phyloP scores from a whole-genome alignment of 345 rosid genomes.

The Linum tenue region DNA sequence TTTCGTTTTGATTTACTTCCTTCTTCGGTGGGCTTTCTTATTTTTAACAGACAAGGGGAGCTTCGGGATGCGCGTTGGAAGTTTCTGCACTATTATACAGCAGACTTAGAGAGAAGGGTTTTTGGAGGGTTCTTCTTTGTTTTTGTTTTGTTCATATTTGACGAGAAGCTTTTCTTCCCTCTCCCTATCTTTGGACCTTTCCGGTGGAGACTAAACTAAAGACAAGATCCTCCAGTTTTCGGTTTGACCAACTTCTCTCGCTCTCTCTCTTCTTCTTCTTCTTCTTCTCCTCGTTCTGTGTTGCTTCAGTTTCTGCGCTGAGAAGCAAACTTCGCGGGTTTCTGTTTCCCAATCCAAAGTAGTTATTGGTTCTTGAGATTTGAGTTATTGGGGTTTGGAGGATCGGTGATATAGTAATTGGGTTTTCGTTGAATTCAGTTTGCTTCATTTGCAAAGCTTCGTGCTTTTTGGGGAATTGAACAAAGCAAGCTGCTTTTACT shows the following conservation, averaged over 20 bases:
- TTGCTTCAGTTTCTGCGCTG: slow-evolving; percentile 18
- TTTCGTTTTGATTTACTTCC: too few species aligned
- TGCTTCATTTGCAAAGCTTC: slow-evolving; percentile 39
- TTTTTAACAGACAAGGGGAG: background rate
- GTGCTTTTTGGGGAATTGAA: slow-evolving; percentile 24
- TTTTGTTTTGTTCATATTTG: slow-evolving; percentile 2
- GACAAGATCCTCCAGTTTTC: background rate
- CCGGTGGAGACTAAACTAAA: background rate
- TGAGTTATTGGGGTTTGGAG: slow-evolving; percentile 1
- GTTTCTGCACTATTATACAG: slow-evolving; percentile 12
- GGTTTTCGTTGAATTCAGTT: slow-evolving; percentile 4
- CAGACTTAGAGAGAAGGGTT: background rate
- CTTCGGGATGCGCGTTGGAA: slow-evolving; percentile 28
- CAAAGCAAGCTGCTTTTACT: slow-evolving; percentile 26
- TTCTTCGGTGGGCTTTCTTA: too few species aligned
- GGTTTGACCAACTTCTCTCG: background rate
- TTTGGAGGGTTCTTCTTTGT: too few species aligned
- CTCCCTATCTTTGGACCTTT: slow-evolving; percentile 13
- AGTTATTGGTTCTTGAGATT: slow-evolving; percentile 12
- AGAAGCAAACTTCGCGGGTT: slow-evolving; percentile 24
- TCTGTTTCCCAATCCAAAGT: slow-evolving; percentile 3
- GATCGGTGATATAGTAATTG: slow-evolving; percentile 3
- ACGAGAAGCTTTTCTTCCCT: slow-evolving; percentile 8
- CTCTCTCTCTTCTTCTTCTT: background rate
- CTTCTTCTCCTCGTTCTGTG: slow-evolving; percentile 2